A percentile compares a stretch with the other conserved stretches of the same genome.
phyloP scores from a whole-genome alignment of 768 basidiomycete species.

The Tricholoma bakamatsutake region DNA sequence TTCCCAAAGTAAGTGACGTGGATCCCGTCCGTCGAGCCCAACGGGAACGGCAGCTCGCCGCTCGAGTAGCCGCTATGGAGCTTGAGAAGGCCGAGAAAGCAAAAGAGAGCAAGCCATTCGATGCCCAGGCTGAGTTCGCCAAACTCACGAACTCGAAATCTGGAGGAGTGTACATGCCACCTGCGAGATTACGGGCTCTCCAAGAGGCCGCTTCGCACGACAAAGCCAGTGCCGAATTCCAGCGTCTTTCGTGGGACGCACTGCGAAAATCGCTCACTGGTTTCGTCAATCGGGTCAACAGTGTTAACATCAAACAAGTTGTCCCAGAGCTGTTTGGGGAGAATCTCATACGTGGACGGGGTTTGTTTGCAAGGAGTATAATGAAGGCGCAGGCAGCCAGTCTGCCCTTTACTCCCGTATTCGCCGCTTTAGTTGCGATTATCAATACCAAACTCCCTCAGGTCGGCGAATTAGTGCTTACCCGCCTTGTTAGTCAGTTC shows the following conservation, averaged over 20 bases:
- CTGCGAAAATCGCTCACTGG: constrained; percentile 96
- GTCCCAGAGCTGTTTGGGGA: constrained; percentile 89
- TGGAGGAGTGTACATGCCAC: constrained; percentile 96
- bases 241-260: constrained; percentile 96
- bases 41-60: constrained; percentile 75
- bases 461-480: constrained; percentile 88
- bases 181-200: constrained; percentile 85
- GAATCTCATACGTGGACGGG: constrained; percentile 90
- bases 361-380: constrained; percentile 87
- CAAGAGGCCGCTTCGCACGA: constrained; percentile 78
- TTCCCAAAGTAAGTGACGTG: constrained; percentile 52
- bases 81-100: constrained; percentile 56
- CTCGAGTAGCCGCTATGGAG: constrained; percentile 62
- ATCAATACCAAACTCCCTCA: constrained; percentile 97
- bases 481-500: constrained; percentile 91
- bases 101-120: constrained; percentile 48
- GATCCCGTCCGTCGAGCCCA: constrained; percentile 73
- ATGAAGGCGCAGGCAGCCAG: constrained; percentile 99
- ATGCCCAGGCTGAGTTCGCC: constrained; percentile 82
- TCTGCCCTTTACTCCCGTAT: constrained; percentile 96
- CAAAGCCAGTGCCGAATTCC: constrained; percentile 85
- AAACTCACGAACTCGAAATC: constrained; percentile 78
- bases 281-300: constrained; percentile 99
- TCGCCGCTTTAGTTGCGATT: constrained; percentile 89
- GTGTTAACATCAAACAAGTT: constrained; percentile 92